Conservation (phyloP, 768 basidiomycete species). For the Hemileccinum impolitum region DNA sequence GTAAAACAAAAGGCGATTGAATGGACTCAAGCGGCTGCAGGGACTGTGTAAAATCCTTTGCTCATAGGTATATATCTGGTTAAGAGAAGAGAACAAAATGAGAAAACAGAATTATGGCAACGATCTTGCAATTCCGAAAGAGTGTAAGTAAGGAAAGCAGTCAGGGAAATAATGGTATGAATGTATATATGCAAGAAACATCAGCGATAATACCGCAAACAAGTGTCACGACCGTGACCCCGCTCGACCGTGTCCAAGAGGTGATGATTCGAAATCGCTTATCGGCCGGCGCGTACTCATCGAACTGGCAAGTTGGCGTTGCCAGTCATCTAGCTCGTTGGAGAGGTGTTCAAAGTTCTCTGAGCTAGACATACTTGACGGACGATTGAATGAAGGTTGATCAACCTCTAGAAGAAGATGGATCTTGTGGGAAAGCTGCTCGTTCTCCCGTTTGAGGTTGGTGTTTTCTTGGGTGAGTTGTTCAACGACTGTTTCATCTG, state of each 20-base stretch:
- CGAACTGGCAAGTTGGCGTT: slow-evolving; percentile 76
- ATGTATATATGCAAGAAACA: slow-evolving; percentile 34
- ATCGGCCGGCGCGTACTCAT: slow-evolving; percentile 70
- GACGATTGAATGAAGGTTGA: slow-evolving; percentile 67
- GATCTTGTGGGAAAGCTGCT: slow-evolving; percentile 89
- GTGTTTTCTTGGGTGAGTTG: slow-evolving; percentile 81
- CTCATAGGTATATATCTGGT: slow-evolving; percentile 34
- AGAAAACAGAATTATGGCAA: slow-evolving; percentile 35
- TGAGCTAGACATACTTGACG: slow-evolving; percentile 75
- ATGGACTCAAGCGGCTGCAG: slow-evolving; percentile 72
- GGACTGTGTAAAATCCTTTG: slow-evolving; percentile 20
- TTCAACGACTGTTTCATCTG: slow-evolving; percentile 75
- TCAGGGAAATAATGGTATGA: slow-evolving; percentile 34
- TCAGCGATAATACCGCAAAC: slow-evolving; percentile 9
- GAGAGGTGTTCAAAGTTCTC: slow-evolving; percentile 83
- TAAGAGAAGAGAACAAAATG: slow-evolving; percentile 31
- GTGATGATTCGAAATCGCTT: slow-evolving; percentile 66
- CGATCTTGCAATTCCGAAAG: slow-evolving; percentile 51
- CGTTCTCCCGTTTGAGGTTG: slow-evolving; percentile 77
- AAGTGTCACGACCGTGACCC: slow-evolving; percentile 49
- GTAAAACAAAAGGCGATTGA: slow-evolving; percentile 91
- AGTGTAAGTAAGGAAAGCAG: slow-evolving; percentile 45
- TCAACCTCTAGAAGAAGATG: slow-evolving; percentile 85
- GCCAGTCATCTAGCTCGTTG: slow-evolving; percentile 83
- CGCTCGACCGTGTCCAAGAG: slow-evolving; percentile 53